phyloP scores from a whole-genome alignment of 768 basidiomycete genomes.

The Boletus barrowsii region DNA sequence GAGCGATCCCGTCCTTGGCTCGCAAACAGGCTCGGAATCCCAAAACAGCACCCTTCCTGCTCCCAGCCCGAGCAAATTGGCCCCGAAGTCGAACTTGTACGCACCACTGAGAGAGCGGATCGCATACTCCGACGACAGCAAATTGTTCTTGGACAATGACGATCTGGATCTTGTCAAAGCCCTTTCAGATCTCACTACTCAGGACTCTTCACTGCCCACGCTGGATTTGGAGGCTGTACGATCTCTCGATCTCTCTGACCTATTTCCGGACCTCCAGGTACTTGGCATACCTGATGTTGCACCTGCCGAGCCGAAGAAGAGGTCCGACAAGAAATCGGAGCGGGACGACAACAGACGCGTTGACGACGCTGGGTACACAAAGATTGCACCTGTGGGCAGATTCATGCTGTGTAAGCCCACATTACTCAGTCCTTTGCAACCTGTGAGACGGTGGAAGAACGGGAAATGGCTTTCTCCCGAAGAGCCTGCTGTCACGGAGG shows the following conservation, averaged over 20 bases:
- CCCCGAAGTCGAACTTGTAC: slow-evolving; percentile 44
- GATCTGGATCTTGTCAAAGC: slow-evolving; percentile 51
- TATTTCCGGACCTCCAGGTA: slow-evolving; percentile 84
- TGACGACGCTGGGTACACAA: slow-evolving; percentile 77
- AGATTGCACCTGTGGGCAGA: slow-evolving; percentile 67
- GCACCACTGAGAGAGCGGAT: slow-evolving; percentile 60
- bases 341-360: slow-evolving; percentile 68
- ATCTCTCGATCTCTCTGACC: slow-evolving; percentile 52
- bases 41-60: slow-evolving; percentile 22
- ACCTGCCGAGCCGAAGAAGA: slow-evolving; percentile 42
- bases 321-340: slow-evolving; percentile 52
- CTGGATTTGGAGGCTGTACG: slow-evolving; percentile 25
- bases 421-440: slow-evolving; percentile 79
- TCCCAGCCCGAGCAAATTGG: slow-evolving; percentile 34
- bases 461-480: slow-evolving; percentile 66
- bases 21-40: slow-evolving; percentile 39
- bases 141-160: slow-evolving; percentile 54
- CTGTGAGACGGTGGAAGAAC: slow-evolving; percentile 68
- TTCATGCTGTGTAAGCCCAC: slow-evolving; percentile 85
- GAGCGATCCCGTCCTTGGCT: slow-evolving; percentile 49
- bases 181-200: slow-evolving; percentile 38
- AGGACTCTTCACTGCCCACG: slow-evolving; percentile 13
- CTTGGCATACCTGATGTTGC: slow-evolving; percentile 51
- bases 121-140: slow-evolving; percentile 40
- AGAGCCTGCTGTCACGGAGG: slow-evolving; percentile 43